A percentile compares a stretch with the other conserved stretches of the same genome.
These are phyloP conservation scores for Globisporangium camurandrum DNA, from an alignment of 352 stramenopile species.

Conservation along the genomic window DNA sequence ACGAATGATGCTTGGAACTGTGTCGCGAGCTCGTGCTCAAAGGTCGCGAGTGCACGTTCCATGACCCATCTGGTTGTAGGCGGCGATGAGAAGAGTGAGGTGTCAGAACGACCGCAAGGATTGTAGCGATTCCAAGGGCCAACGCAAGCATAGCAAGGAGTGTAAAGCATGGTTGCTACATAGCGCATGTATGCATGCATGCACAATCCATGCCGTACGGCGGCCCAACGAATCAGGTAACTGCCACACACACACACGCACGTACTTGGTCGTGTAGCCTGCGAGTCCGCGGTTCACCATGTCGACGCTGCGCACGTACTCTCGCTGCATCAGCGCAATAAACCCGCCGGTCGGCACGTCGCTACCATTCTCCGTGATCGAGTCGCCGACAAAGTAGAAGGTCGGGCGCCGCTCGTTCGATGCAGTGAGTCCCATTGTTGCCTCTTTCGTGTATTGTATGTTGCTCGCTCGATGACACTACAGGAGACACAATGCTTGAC, in stretches of 20 bases:
- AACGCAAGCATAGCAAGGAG: neutral
- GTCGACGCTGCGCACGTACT: constrained; percentile 47
- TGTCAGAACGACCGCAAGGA: too few relatives aligned
- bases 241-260: neutral
- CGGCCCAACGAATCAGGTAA: too few relatives aligned
- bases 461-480: too few relatives aligned
- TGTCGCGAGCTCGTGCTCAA: constrained; percentile 24
- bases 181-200: neutral
- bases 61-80: constrained; percentile 36
- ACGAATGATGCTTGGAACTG: constrained; percentile 27
- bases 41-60: constrained; percentile 27
- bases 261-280: constrained; percentile 42
- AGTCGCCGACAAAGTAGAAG: constrained; percentile 54
- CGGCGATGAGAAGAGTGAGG: too few relatives aligned
- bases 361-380: constrained; percentile 48
- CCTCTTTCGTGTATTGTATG: neutral
- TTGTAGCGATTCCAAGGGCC: too few relatives aligned
- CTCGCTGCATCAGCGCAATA: constrained; percentile 31
- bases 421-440: constrained; percentile 4
- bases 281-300: constrained; percentile 47
- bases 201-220: neutral
- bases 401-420: constrained; percentile 16
- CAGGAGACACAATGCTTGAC: neutral
- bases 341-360: constrained; percentile 32
- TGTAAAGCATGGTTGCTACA: neutral